phyloP scores from a whole-genome alignment of 2,329 filamentous ascomycete species.

The Diaporthe ampelina region DNA sequence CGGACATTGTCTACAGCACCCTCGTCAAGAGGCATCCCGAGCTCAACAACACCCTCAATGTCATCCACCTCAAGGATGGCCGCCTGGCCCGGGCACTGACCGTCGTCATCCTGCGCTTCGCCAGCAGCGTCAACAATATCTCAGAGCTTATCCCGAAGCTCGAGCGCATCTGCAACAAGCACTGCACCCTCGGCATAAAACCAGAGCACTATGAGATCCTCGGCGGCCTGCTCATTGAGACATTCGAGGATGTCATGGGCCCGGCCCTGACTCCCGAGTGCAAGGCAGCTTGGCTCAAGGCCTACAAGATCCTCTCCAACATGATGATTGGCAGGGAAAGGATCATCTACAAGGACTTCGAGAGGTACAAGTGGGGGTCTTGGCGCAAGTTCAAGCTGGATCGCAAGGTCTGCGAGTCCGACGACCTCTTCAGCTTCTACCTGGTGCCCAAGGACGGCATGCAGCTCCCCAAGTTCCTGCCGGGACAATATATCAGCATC shows the following conservation, averaged over 20 bases:
- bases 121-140: conserved; percentile 73
- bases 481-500: conserved; percentile 78
- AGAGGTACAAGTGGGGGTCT: conserved; percentile 66
- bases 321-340: conserved; percentile 75
- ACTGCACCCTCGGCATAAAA: conserved; percentile 74
- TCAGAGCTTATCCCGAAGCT: conserved; percentile 62
- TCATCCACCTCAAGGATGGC: conserved; percentile 70
- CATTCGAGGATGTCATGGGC: conserved; percentile 75
- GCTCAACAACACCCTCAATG: conserved; percentile 77
- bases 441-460: conserved; percentile 71
- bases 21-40: conserved; percentile 73
- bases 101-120: conserved; percentile 74
- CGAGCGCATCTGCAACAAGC: conserved; percentile 73
- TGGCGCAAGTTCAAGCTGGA: conserved; percentile 76
- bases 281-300: conserved; percentile 74
- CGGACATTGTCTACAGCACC: conserved; percentile 76
- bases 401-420: conserved; percentile 72
- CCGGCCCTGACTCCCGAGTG: conserved; percentile 72
- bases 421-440: conserved; percentile 77
- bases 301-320: conserved; percentile 77
- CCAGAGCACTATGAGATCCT: conserved; percentile 77
- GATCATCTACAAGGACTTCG: conserved; percentile 69
- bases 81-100: conserved; percentile 71
- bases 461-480: conserved; percentile 71
- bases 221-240: conserved; percentile 73